Evolutionary conservation across 768 basidiomycete genomes (phyloP), one percentile per base, ranked within the genome.

Genomic region (Russula foetens): DNA sequence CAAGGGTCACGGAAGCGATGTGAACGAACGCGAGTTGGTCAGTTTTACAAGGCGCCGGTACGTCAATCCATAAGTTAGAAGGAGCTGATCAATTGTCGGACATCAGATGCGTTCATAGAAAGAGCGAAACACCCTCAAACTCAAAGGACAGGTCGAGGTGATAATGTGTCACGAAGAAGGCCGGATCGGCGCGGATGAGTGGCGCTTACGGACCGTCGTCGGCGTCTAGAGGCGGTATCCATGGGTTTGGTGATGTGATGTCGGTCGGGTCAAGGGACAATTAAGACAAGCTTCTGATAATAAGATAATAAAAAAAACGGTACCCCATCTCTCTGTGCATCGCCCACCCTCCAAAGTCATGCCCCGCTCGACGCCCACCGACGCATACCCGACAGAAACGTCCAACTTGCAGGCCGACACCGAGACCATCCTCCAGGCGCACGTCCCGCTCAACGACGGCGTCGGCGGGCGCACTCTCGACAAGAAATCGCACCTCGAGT

Each of bases 401-500:
- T 88, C 88, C 0, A 63, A 68, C 1, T 60, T 76, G 0, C 89
- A 92, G 68, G 74, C 75, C 11, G 81, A 84, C 53, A 92, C 87
- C 0, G 90, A 92, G 72, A 73, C 77, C 2, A 68, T 83, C 50
- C 76, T 92, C n/a, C 72, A 77, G 49, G 74, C 77, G 35, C 83
- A 89, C 58, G 67, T 81, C 19, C 78, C 85, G 12, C 49, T 60
- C 35, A 64, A 57, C 23, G 68, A 69, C 53, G 63, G 69, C 45
- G 58, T 50, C 56, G 58, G 54, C 41, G 66, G 58, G 21, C 75
- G 79, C 0, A 68, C 71, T 3, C 75, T 95, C 4, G 76, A 88
- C 43, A 82, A 80, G 67, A 79, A 81, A 45, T 71, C 76, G 2
- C 94, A 97, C 70, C 75, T 93, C 65, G 82, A 87, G 62, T 96